A percentile compares a stretch with the other conserved stretches of the same genome.
phyloP scores from a whole-genome alignment of 2,329 filamentous ascomycete genomes.

The Talaromyces marneffei region DNA sequence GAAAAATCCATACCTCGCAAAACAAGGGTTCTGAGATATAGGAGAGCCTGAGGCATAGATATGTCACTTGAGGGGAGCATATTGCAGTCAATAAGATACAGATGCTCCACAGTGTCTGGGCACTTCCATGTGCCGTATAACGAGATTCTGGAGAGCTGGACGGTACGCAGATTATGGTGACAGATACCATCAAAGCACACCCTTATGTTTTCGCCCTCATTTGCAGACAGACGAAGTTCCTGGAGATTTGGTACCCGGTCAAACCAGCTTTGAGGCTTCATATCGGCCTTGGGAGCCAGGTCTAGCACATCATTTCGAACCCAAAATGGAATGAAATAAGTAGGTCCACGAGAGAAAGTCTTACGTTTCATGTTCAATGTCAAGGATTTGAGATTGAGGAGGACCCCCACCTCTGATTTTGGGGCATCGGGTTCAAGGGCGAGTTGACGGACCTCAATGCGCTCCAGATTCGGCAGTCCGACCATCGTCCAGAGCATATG shows the following conservation, averaged over 20 bases:
- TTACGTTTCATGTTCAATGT: background rate
- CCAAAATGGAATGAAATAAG: background rate
- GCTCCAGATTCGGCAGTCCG: conserved; percentile 25
- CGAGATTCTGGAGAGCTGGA: background rate
- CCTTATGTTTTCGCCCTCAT: background rate
- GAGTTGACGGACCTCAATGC: conserved; percentile 4
- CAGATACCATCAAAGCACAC: conserved; percentile 2
- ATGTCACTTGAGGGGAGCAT: background rate
- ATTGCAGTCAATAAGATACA: background rate
- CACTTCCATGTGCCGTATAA: background rate
- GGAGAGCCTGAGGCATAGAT: conserved; percentile 20
- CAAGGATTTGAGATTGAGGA: conserved; percentile 8
- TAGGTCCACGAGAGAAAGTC: background rate
- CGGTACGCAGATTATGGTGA: background rate
- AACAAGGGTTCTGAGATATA: conserved; percentile 22
- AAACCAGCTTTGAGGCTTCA: background rate
- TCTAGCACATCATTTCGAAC: background rate
- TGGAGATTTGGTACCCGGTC: conserved; percentile 8
- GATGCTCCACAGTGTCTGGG: background rate
- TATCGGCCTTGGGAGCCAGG: background rate
- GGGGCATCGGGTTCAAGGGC: background rate
- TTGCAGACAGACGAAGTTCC: background rate
- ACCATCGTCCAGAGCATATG: background rate
- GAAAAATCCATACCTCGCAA: conserved; percentile 14
- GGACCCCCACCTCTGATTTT: background rate